Percentiles rank a stretch among this genome's conserved stretches.
These are phyloP conservation scores for Clavispora phyllophila DNA, from an alignment of 805 yeast species.

Conservation along the genomic window DNA sequence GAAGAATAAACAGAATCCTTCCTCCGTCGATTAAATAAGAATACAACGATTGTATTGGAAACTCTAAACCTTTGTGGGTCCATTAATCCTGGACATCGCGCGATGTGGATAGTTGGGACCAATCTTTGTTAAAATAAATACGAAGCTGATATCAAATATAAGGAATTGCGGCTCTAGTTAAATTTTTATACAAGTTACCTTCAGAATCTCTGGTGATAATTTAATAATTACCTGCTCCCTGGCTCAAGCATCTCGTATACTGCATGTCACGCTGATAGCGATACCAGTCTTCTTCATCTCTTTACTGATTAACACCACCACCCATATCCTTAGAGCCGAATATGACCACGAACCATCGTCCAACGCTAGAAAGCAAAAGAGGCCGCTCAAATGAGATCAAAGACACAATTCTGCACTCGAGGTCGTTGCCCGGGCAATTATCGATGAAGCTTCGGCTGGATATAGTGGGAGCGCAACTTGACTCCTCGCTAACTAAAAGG, in stretches of 20 bases:
- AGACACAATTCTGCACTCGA: constrained; percentile 32
- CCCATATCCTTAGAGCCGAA: too few species aligned
- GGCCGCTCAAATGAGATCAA: constrained; percentile 28
- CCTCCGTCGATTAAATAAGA: background rate
- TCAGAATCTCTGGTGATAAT: too few species aligned
- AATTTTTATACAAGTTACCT: too few species aligned
- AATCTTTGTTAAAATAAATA: too few species aligned
- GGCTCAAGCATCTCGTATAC: background rate
- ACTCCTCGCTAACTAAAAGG: constrained; percentile 10
- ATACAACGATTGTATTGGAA: background rate
- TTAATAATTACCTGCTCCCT: too few species aligned
- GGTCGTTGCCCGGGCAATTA: constrained; percentile 29
- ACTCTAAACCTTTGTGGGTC: too few species aligned
- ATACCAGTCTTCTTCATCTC: background rate
- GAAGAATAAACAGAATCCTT: constrained; percentile 12
- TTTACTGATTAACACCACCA: too few species aligned
- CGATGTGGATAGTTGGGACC: too few species aligned
- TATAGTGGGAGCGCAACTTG: constrained; percentile 12
- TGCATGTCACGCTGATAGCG: background rate
- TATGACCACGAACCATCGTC: constrained; percentile 42
- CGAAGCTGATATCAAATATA: too few species aligned
- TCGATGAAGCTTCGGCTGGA: constrained; percentile 29
- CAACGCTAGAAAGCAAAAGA: constrained; percentile 37
- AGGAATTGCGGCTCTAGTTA: too few species aligned
- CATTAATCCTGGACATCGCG: too few species aligned